phyloP scores from a whole-genome alignment of 805 yeast species.

The Ogataea ganodermae region DNA sequence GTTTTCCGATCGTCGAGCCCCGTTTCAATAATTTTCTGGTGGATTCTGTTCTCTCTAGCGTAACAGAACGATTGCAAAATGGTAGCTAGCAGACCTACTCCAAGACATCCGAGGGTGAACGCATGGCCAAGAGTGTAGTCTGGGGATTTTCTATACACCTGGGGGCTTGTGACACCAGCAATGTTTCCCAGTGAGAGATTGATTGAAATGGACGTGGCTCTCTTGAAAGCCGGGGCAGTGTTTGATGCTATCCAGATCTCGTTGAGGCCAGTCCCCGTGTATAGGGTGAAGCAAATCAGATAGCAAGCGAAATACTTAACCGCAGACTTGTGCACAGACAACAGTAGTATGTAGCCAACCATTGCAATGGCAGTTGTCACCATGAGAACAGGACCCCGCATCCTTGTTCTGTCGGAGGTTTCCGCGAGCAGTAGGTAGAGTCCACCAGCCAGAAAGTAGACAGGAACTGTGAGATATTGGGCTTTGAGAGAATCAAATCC shows the following conservation, averaged over 20 bases:
- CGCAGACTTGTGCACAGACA: conserved; percentile 30
- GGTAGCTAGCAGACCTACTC: conserved; percentile 15
- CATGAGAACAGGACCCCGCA: conserved; percentile 37
- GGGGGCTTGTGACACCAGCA: conserved; percentile 47
- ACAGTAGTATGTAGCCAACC: conserved; percentile 35
- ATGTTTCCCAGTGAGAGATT: conserved; percentile 47
- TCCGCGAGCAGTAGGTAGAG: conserved; percentile 29
- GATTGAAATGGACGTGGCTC: conserved; percentile 44
- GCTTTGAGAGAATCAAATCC: conserved; percentile 35
- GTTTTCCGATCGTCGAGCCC: conserved; percentile 6
- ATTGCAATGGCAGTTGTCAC: conserved; percentile 29
- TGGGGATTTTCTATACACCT: conserved; percentile 43
- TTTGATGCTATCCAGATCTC: conserved; percentile 46
- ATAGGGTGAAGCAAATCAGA: conserved; percentile 39
- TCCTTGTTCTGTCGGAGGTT: conserved; percentile 28
- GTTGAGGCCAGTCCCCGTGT: conserved; percentile 37
- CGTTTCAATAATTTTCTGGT: background rate
- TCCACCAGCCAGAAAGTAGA: conserved; percentile 38
- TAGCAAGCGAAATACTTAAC: conserved; percentile 31
- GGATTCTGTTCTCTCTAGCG: background rate
- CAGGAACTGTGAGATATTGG: conserved; percentile 44
- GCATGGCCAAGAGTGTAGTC: conserved; percentile 40
- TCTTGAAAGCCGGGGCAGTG: conserved; percentile 42
- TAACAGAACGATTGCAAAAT: conserved; percentile 8
- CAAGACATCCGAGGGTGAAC: conserved; percentile 38